Base-by-base conservation (phyloP, 768 basidiomycete genomes). In the Lactifluus hygrophoroides region DNA sequence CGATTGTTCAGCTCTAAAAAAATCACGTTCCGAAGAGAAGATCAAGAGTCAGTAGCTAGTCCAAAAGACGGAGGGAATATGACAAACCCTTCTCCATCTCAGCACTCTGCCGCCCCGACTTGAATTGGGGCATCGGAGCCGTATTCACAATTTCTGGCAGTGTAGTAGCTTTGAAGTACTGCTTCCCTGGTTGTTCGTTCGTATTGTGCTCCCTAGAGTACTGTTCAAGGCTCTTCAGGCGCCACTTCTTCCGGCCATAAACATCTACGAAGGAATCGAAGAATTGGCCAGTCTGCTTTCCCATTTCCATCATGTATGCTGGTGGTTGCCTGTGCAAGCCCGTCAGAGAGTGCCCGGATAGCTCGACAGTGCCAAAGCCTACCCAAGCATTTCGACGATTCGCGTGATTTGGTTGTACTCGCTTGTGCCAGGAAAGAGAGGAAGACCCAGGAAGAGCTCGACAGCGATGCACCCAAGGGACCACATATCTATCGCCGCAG, bases 301-400 rank as follows among this genome's bases (percentile, higher is more conserved):
- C 96, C 64, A 84, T 87, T 71, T 96, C 95, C 68, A 99, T 80
- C 85, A 98, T 92, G 72, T 90, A 90, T 54, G 80, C 72, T 4
- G 96, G 94, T 27, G 96, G 95, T 75, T 85, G 79, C 49, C 94
- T 96, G 69, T 16, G 49, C 21, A 46, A 43, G 32, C 30, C 23
- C 14, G 47, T 30, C 64, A 34, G 51, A 49, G 49, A 27, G 51
- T n/a, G 53, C 27, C 35, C 50, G 42, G 56, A 37, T 5, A 60
- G 53, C 47, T 53, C 27, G 16, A 35, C 40, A 34, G 11, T 34
- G 54, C 38, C 49, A 52, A 48, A 17, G 77, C 90, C 34, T 70
- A 95, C 94, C 96, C 96, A 25, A 99, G 83, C 94, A 98, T 97
- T 67, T 98, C 96, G 32, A 96, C 86, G 53, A 99, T 98, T 58